Conservation (phyloP, 495 filamentous ascomycete species). For the Penicillium pulvis region DNA sequence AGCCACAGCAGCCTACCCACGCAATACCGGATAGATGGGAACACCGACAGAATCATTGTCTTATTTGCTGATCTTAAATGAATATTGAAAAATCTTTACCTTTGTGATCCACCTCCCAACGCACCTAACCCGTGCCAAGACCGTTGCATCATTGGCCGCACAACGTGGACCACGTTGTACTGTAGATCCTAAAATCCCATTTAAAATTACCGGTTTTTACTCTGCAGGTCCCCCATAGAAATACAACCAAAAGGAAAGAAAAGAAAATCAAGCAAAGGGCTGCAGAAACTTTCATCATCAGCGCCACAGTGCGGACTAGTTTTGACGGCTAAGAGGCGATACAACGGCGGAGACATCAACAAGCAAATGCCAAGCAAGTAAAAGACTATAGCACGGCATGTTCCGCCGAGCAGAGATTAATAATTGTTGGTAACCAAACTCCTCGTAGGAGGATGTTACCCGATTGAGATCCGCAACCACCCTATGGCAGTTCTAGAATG, state of each 20-base stretch:
- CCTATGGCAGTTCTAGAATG: too few relatives aligned
- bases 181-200: slow-evolving; percentile 8
- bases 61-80: neutral
- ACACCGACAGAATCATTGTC: neutral
- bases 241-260: neutral
- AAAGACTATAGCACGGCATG: slow-evolving; percentile 6
- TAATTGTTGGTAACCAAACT: neutral
- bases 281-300: neutral
- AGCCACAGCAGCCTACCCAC: too few relatives aligned
- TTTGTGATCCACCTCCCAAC: slow-evolving; percentile 8
- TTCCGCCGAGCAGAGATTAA: slow-evolving; percentile 6
- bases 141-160: slow-evolving; percentile 17
- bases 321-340: neutral
- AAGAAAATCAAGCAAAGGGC: neutral
- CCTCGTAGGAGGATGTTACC: slow-evolving; percentile 19
- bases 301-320: neutral
- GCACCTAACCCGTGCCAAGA: slow-evolving; percentile 5
- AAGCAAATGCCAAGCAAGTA: slow-evolving; percentile 26
- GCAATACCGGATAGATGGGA: neutral
- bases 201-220: slow-evolving; percentile 1
- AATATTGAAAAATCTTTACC: neutral
- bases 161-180: slow-evolving; percentile 7
- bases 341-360: neutral
- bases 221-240: neutral
- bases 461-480: neutral